Evolutionary conservation across 495 filamentous ascomycete species (phyloP).

Genomic region (Penicillium crystallinum): DNA sequence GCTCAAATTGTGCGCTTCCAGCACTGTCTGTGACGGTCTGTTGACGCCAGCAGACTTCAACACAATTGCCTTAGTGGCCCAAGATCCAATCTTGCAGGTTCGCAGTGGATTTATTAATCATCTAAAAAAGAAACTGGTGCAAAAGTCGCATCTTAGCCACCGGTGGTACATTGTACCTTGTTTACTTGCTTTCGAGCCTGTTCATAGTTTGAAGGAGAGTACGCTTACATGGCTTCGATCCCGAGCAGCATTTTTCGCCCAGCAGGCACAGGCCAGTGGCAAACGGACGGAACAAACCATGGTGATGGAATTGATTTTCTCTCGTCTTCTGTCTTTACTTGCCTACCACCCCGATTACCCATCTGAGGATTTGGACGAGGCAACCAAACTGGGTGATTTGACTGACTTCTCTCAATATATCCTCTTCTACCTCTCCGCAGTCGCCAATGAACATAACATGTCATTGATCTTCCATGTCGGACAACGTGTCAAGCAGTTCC

Average conservation of each 20-base stretch:
- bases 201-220: conserved; percentile 57
- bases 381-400: conserved; percentile 59
- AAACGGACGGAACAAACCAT: conserved; percentile 47
- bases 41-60: conserved; percentile 72
- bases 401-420: conserved; percentile 80
- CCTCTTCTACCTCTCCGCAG: conserved; percentile 76
- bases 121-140: conserved; percentile 76
- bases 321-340: conserved; percentile 77
- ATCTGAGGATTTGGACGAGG: conserved; percentile 37
- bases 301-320: conserved; percentile 78
- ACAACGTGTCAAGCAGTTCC: conserved; percentile 85
- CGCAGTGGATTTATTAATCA: conserved; percentile 73
- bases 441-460: conserved; percentile 82
- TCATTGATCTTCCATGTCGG: conserved; percentile 87
- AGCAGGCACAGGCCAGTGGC: conserved; percentile 30
- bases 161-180: conserved; percentile 88
- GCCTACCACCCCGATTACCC: conserved; percentile 94
- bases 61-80: conserved; percentile 67
- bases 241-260: conserved; percentile 50
- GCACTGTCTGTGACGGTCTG: conserved; percentile 68
- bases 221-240: conserved; percentile 86
- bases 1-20: conserved; percentile 71
- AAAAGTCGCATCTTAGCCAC: conserved; percentile 33
- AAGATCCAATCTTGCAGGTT: conserved; percentile 69
- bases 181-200: conserved; percentile 85